A percentile compares a stretch with the other conserved stretches of the same genome.
phyloP scores from a whole-genome alignment of 768 basidiomycete genomes.

The Terana coerulea region DNA sequence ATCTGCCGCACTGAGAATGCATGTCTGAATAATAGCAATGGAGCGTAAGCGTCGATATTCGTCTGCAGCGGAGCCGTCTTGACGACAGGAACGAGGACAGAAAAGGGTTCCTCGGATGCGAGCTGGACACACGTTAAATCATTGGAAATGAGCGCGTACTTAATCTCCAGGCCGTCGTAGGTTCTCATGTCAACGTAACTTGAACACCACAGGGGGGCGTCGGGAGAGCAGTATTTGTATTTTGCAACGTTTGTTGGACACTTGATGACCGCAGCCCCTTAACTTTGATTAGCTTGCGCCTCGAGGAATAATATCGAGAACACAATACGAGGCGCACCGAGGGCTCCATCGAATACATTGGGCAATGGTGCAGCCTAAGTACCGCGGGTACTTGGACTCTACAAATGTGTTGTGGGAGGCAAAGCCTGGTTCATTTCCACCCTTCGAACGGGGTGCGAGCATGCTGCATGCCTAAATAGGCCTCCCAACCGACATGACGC shows the following conservation, averaged over 20 bases:
- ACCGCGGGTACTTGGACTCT: too few relatives aligned
- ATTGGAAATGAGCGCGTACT: background rate
- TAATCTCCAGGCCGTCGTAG: background rate
- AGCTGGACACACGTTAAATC: background rate
- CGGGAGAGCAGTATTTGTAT: conserved; percentile 3
- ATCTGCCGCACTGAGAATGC: conserved; percentile 2
- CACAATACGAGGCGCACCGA: too few relatives aligned
- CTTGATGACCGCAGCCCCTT: background rate
- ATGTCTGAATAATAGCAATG: too few relatives aligned
- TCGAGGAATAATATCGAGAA: too few relatives aligned
- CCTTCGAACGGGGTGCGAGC: too few relatives aligned
- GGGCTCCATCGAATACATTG: too few relatives aligned
- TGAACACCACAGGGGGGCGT: background rate
- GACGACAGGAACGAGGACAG: background rate
- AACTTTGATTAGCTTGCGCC: background rate
- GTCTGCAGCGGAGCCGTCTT: background rate
- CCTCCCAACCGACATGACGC: too few relatives aligned
- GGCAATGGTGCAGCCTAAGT: too few relatives aligned
- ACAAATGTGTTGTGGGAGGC: too few relatives aligned
- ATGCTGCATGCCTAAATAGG: too few relatives aligned
- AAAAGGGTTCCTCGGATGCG: background rate
- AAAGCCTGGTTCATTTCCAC: too few relatives aligned
- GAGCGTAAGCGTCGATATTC: background rate
- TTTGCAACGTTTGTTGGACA: conserved; percentile 7
- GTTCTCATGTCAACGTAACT: too few relatives aligned